Evolutionary conservation across 176 grass and related monocot species (phyloP).

Genomic region (Oryza longistaminata): DNA sequence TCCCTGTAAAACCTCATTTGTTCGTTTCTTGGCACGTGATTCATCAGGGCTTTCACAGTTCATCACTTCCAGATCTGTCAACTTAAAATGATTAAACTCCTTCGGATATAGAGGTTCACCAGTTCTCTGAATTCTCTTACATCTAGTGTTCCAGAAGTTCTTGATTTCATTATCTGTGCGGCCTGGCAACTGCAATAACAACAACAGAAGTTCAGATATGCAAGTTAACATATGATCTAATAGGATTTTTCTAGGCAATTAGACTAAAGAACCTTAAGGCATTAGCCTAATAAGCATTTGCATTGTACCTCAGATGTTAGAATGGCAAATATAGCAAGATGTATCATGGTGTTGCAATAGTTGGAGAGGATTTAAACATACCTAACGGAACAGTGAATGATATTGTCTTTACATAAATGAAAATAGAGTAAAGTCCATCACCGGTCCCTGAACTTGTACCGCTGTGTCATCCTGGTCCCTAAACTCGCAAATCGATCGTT

Average conservation of each 20-base stretch:
- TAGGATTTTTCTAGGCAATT: neutral
- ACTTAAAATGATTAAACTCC: neutral
- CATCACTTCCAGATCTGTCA: constrained; percentile 39
- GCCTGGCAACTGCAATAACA: constrained; percentile 60
- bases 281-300: constrained; percentile 12
- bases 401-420: neutral
- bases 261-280: neutral
- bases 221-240: neutral
- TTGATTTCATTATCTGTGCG: constrained; percentile 90
- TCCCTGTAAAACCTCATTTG: constrained; percentile 27
- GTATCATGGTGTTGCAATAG: neutral
- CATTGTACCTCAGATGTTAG: neutral
- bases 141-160: constrained; percentile 77
- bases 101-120: constrained; percentile 61
- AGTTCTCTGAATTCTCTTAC: constrained; percentile 49
- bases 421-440: no score
- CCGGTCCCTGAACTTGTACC: no score
- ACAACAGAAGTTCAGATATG: constrained; percentile 22
- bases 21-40: constrained; percentile 28
- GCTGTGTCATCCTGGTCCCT: no score
- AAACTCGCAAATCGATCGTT: no score
- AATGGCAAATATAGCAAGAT: neutral
- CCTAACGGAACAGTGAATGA: neutral
- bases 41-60: constrained; percentile 20
- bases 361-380: neutral